Conservation (phyloP, 2,329 filamentous ascomycete genomes). For the Phaeosphaeria sp. region DNA sequence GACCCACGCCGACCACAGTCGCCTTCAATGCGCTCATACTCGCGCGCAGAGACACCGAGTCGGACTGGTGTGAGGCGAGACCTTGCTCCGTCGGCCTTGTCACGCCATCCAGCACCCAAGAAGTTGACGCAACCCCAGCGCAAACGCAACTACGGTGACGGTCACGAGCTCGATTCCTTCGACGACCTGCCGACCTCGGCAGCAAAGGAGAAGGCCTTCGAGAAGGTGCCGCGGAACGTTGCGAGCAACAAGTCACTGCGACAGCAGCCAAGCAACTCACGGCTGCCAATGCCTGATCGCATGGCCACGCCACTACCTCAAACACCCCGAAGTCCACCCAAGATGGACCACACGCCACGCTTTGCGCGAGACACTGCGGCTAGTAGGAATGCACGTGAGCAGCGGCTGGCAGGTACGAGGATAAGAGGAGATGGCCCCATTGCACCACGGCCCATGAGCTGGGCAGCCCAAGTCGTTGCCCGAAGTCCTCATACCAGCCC, state of each 20-base stretch:
- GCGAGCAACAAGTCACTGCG: slow-evolving; percentile 70
- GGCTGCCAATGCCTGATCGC: slow-evolving; percentile 51
- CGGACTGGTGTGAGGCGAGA: slow-evolving; percentile 52
- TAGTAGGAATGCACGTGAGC: slow-evolving; percentile 69
- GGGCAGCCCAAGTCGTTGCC: slow-evolving; percentile 63
- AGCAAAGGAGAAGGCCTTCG: slow-evolving; percentile 79
- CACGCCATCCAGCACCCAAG: slow-evolving; percentile 58
- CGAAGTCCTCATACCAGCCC: slow-evolving; percentile 60
- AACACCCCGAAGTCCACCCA: slow-evolving; percentile 64
- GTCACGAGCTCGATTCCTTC: slow-evolving; percentile 89
- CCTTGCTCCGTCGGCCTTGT: slow-evolving; percentile 58
- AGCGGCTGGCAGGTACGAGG: slow-evolving; percentile 58
- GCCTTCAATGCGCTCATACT: slow-evolving; percentile 54
- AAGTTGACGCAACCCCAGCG: slow-evolving; percentile 54
- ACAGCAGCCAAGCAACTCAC: slow-evolving; percentile 56
- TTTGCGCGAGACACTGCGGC: slow-evolving; percentile 73
- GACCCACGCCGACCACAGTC: slow-evolving; percentile 64
- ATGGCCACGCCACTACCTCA: slow-evolving; percentile 56
- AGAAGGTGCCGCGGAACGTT: slow-evolving; percentile 77
- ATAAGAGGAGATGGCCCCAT: slow-evolving; percentile 58
- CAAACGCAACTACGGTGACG: slow-evolving; percentile 75
- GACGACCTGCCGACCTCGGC: slow-evolving; percentile 93
- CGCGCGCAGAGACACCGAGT: slow-evolving; percentile 59
- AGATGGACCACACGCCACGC: slow-evolving; percentile 62
- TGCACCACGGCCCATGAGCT: slow-evolving; percentile 63